Evolutionary conservation across 371 early-diverging fungal species (phyloP), one percentile per base, ranked within the genome.

Genomic region (Syncephalastrum monosporum): DNA sequence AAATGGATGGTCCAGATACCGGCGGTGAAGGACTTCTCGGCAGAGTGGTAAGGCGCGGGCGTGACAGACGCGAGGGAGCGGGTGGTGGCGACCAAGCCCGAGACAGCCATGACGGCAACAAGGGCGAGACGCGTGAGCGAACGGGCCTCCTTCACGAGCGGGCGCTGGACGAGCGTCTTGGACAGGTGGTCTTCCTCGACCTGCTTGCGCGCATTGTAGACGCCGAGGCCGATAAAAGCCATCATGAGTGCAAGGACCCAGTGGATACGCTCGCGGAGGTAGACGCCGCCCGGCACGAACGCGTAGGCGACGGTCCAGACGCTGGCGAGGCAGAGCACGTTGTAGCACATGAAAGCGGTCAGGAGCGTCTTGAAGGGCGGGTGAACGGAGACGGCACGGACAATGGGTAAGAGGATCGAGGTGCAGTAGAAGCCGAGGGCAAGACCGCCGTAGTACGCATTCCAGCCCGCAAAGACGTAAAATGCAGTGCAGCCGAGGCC

Each of bases 1-100:
- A 92, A 92, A 66, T 92, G 92, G 62, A 92, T 87, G 6, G 92
- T 92, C 92, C 92, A 92, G 61, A 92, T 92, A 56, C 81, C 91
- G 29, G 87, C 86, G n/a, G 90, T 92, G 53, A 92, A 75, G 29
- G 85, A 62, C 53, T 86, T 83, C 57, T 88, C 82, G 24, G 86
- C 77, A 10, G 85, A 79, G 51, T 77, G 82, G 51, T 81, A 74
- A 15, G 90, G 88, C 43, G 59, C 65, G 6, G 91, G 91, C 8
- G 75, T 60, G 27, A 62, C 65, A 12, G 77, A 68, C 13, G 59
- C 64, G 21, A 60, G 48, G 4, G 56, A 38, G 17, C 80, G 72
- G 14, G 64, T 66, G 23, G 58, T 51, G n/a, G 77, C 68, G 41
- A 72, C 64, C n/a, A 75, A 25, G 5, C 59, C 65, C 33, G 79